Evolutionary conservation across 768 basidiomycete genomes (phyloP).

Genomic region (Lentinus brumalis): DNA sequence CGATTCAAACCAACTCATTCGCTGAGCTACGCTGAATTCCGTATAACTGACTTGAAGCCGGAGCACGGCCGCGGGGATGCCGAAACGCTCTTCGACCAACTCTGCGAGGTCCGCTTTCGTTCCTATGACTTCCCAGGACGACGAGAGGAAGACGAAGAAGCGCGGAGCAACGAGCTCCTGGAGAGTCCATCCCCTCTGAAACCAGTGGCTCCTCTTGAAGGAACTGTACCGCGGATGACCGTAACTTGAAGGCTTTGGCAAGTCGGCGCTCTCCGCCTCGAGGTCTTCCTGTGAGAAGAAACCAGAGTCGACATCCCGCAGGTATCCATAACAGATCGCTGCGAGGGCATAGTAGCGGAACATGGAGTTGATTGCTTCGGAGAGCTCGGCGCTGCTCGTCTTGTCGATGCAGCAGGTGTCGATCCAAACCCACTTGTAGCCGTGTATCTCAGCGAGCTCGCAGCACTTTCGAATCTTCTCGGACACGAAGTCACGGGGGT

Average conservation of each 20-base stretch:
- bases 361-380: constrained; percentile 16
- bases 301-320: neutral
- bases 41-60: neutral
- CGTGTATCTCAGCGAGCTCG: neutral
- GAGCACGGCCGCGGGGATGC: neutral
- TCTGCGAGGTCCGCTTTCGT: neutral
- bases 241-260: too few relatives aligned
- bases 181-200: neutral
- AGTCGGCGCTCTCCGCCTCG: neutral
- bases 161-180: neutral
- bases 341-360: constrained; percentile 2
- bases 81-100: neutral
- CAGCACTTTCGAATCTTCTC: neutral
- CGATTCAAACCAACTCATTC: neutral
- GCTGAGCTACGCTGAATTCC: neutral
- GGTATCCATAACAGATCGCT: constrained; percentile 4
- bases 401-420: constrained; percentile 23
- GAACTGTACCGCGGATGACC: too few relatives aligned
- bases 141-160: neutral
- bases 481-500: neutral
- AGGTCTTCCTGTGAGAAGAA: too few relatives aligned
- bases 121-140: neutral
- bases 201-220: neutral
- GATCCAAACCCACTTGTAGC: constrained; percentile 7
- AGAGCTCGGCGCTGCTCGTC: constrained; percentile 12